These are phyloP conservation scores for Periglandula ipomoeae DNA, from an alignment of 2,329 filamentous ascomycete species.

Conservation along the genomic window DNA sequence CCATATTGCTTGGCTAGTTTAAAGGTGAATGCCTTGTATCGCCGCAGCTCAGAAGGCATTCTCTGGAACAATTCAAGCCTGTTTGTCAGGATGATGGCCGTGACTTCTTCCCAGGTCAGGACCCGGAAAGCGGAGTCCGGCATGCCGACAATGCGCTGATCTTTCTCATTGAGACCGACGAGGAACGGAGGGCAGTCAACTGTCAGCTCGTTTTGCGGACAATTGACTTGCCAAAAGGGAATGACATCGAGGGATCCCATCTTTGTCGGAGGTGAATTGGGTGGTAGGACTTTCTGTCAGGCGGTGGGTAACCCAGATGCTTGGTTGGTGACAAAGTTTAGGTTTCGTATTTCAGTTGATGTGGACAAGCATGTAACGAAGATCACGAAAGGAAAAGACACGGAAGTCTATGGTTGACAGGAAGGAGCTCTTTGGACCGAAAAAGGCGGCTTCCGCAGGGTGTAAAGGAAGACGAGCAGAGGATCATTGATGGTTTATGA, in stretches of 20 bases:
- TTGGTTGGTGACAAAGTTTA: background rate
- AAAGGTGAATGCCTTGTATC: slow-evolving; percentile 64
- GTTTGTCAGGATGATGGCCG: slow-evolving; percentile 52
- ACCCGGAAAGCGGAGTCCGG: slow-evolving; percentile 56
- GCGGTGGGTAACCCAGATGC: no score
- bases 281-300: no score
- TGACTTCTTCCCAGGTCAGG: slow-evolving; percentile 62
- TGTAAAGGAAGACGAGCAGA: no score
- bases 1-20: slow-evolving; percentile 58
- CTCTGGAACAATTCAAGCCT: slow-evolving; percentile 69
- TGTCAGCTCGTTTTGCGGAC: slow-evolving; percentile 53
- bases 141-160: slow-evolving; percentile 59
- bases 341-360: no score
- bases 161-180: slow-evolving; percentile 53
- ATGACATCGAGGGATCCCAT: slow-evolving; percentile 28
- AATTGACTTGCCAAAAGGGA: slow-evolving; percentile 79
- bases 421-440: no score
- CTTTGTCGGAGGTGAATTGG: background rate
- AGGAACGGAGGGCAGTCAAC: slow-evolving; percentile 65
- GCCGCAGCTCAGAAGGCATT: slow-evolving; percentile 65
- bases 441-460: no score
- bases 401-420: no score
- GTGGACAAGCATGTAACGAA: no score
- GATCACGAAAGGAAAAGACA: no score
- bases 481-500: no score